Evolutionary conservation across 371 early-diverging fungal genomes (phyloP), one percentile per base, ranked within the genome.

Genomic region (Apophysomyces elegans): DNA sequence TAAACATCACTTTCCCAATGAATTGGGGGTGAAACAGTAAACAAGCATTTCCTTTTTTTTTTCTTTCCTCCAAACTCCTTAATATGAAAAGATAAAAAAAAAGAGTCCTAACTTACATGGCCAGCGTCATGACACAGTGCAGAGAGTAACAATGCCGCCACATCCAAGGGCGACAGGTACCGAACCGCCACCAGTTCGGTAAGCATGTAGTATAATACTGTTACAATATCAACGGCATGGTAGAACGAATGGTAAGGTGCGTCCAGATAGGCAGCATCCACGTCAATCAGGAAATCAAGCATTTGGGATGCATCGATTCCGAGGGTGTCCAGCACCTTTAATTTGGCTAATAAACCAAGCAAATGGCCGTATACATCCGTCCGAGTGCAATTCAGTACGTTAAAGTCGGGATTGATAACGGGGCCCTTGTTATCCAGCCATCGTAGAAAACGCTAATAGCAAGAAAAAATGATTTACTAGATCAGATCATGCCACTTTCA

Each of bases 171-270:
- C 26, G 87, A 75, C 5, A 92, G 69, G 59, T 87, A 88, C n/a
- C 83, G 80, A 1, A 76, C 74, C 6, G 88, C 87, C 38, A 77
- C 78, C 70, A 90, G 72, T 39, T 87, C 84, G 21, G 69, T 75
- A 18, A 94, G 72, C 63, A 88, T 82, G 58, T 91, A 88, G 73
- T 86, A 91, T 4, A 93, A 76, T 60, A 93, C 88, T 45, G 84
- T 84, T 1, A 89, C 86, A 7, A 95, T 91, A 76, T 95, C 95
- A 0, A 88, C 85, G 12, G 91, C 93, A 66, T 94, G 95, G 67
- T 86, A 83, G 68, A 93, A 94, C 4, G 90, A 90, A 72, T 95
- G 95, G 67, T 95, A 95, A 3, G 92, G 92, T 38, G 89, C 90
- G 6, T 82, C 67, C 12, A 79, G 71, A 70, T 94, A 93, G 21